These are phyloP conservation scores for Coemansia sp. DNA, from an alignment of 192 early-diverging fungal species.

Conservation along the genomic window DNA sequence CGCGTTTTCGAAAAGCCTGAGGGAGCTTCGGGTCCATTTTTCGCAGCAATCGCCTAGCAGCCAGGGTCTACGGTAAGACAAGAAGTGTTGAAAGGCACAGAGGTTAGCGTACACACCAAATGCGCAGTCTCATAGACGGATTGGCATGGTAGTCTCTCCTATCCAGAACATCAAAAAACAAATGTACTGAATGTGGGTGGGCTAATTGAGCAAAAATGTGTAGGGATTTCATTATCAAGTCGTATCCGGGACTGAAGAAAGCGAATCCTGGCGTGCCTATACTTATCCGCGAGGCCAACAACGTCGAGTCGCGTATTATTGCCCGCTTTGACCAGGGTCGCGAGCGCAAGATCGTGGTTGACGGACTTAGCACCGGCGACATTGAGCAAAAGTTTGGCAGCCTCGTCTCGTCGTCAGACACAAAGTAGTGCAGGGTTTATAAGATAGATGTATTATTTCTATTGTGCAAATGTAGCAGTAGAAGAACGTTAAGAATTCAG, in stretches of 20 bases:
- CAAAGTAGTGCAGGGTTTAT: constrained; percentile 37
- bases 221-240: constrained; percentile 83
- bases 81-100: neutral
- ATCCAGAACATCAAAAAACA: neutral
- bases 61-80: constrained; percentile 72
- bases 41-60: constrained; percentile 77
- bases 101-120: too few species aligned
- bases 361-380: constrained; percentile 69
- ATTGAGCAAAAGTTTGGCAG: constrained; percentile 71
- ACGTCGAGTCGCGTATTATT: constrained; percentile 82
- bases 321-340: constrained; percentile 84
- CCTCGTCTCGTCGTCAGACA: constrained; percentile 56
- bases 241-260: constrained; percentile 79
- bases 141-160: neutral
- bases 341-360: constrained; percentile 76
- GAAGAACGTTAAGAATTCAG: neutral
- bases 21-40: constrained; percentile 90
- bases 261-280: constrained; percentile 88
- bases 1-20: constrained; percentile 65
- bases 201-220: neutral
- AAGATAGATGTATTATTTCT: neutral
- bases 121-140: too few species aligned
- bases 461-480: too few species aligned
- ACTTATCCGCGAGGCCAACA: constrained; percentile 83
- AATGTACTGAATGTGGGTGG: neutral